Conservation (phyloP, 805 yeast genomes). For the Saitoella complicata region DNA sequence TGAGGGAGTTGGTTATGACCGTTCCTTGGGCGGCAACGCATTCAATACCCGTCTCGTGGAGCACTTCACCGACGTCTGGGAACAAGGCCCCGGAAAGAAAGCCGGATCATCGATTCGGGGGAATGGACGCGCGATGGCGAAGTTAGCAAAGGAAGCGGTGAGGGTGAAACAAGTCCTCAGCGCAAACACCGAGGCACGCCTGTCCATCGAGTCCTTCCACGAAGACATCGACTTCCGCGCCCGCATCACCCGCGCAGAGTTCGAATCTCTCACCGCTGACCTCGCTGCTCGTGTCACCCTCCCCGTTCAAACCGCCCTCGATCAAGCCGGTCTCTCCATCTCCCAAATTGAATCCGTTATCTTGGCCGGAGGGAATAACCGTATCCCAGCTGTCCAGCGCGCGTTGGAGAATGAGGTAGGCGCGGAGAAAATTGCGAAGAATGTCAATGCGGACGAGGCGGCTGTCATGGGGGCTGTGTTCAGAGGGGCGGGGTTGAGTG, state of each 20-base stretch:
- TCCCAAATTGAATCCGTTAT: conserved; percentile 46
- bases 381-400: conserved; percentile 76
- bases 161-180: conserved; percentile 74
- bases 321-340: conserved; percentile 16
- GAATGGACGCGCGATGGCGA: conserved; percentile 44
- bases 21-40: conserved; percentile 56
- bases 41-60: conserved; percentile 53
- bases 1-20: conserved; percentile 56
- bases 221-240: conserved; percentile 62
- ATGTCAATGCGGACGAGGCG: conserved; percentile 91
- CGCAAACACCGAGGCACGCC: conserved; percentile 68
- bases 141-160: conserved; percentile 70
- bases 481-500: conserved; percentile 61
- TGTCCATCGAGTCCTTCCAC: conserved; percentile 58
- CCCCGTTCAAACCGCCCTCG: conserved; percentile 42
- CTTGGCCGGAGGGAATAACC: conserved; percentile 76
- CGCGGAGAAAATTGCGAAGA: conserved; percentile 49
- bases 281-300: conserved; percentile 29
- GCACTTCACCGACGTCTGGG: conserved; percentile 29
- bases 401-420: conserved; percentile 26
- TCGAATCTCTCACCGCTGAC: conserved; percentile 41
- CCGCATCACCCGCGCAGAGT: conserved; percentile 57
- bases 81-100: too few species aligned
- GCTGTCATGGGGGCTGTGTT: conserved; percentile 81
- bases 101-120: conserved; percentile 19